These are phyloP conservation scores for Thamnidium elegans DNA, from an alignment of 192 early-diverging fungal genomes.

Conservation along the genomic window DNA sequence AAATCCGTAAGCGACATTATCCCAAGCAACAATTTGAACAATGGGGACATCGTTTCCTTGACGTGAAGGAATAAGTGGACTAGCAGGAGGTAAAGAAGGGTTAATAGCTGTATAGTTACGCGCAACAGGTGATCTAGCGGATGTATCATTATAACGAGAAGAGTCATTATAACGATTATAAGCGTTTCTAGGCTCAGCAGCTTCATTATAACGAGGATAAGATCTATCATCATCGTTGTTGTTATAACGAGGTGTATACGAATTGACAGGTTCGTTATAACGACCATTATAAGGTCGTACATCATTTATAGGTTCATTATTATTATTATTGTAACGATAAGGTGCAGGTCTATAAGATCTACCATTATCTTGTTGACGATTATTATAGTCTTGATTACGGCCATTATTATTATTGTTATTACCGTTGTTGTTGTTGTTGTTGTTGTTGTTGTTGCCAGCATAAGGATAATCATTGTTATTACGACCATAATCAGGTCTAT, in stretches of 20 bases:
- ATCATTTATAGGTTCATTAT: too few species aligned
- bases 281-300: too few species aligned
- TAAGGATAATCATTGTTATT: background rate
- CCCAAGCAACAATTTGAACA: conserved; percentile 13
- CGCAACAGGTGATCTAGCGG: too few species aligned
- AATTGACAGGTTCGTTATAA: too few species aligned
- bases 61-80: too few species aligned
- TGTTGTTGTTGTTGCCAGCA: background rate
- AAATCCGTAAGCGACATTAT: background rate
- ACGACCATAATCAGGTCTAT: conserved; percentile 7
- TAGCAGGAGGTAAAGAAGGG: too few species aligned
- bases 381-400: background rate
- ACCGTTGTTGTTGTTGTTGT: background rate
- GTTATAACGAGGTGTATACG: too few species aligned
- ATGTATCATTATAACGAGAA: background rate
- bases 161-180: background rate
- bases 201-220: too few species aligned
- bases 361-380: background rate
- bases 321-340: too few species aligned
- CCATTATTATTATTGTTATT: background rate
- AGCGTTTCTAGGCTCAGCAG: too few species aligned
- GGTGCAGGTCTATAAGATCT: background rate
- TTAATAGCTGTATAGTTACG: too few species aligned
- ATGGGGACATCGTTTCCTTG: conserved; percentile 10
- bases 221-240: too few species aligned